Base-by-base conservation (phyloP, 495 filamentous ascomycete genomes). In the Choiromyces venosus region DNA sequence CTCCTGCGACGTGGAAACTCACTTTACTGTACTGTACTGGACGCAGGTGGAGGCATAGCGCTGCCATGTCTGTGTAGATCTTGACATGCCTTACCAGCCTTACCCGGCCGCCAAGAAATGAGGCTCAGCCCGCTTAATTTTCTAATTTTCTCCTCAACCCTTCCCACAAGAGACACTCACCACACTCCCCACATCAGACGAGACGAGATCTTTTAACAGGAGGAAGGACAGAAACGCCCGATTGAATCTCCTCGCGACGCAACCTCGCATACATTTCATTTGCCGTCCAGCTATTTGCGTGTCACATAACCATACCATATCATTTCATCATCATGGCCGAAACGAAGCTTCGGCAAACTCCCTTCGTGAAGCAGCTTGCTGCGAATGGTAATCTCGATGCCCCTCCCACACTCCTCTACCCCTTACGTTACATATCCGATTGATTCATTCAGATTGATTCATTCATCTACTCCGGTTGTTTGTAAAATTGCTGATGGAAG, bases 321-420 rank as follows among this genome's bases (percentile, higher is more conserved):
- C 19, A 44, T 75, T 42, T 42, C 37, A 64, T 38, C 71, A 52
- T 33, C 61, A 77, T 77, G 75, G 40, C 75, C 37, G 75, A 77
- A 44, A 42, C 46, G 65, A 72, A 69, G 66, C 74, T 78, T 39
- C 77, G 79, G 56, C 65, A 76, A 66, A 69, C 87, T 71, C 89
- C 90, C 44, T 92, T 93, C 72, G 85, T 93, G 33, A 91, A 89
- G 84, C 87, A 92, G 80, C 86, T 93, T 40, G 91, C 88, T 70
- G 90, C 91, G 35, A 93, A 88, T 83, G 91, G 91, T 93, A 87
- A 68, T 84, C 78, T 21, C 18, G 14, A 40, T 44, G 21, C 16
- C 0, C 33, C 52, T 33, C 21, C 36, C 64, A 39, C 37, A 56
- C 25, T 72, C 7, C 70, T 8, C 18, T 4, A 33, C 21, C 61